Percentiles rank a stretch among this genome's conserved stretches.
phyloP scores from a whole-genome alignment of 176 grass and related monocot species.

The Poa annua region DNA sequence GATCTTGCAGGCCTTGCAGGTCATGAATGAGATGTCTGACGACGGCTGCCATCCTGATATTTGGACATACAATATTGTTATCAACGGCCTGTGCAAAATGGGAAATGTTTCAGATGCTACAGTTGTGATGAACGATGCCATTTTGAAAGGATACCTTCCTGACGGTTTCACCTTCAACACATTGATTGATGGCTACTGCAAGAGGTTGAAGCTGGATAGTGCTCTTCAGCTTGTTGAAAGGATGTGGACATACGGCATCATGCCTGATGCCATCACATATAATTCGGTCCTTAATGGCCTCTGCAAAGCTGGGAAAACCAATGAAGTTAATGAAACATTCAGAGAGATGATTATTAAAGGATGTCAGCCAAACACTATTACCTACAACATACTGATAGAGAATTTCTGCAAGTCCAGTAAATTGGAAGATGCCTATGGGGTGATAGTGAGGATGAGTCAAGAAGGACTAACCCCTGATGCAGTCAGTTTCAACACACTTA shows the following conservation, averaged over 20 bases:
- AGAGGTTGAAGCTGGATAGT: constrained; percentile 68
- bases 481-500: constrained; percentile 83
- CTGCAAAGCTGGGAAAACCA: constrained; percentile 79
- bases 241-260: constrained; percentile 83
- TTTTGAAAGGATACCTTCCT: constrained; percentile 77
- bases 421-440: constrained; percentile 64
- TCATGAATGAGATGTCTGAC: constrained; percentile 83
- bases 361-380: constrained; percentile 69
- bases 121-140: constrained; percentile 84
- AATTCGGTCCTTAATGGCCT: constrained; percentile 93
- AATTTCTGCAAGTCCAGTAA: constrained; percentile 73
- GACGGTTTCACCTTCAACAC: constrained; percentile 94
- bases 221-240: constrained; percentile 86
- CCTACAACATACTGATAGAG: constrained; percentile 93
- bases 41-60: constrained; percentile 75
- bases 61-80: constrained; percentile 89
- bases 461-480: constrained; percentile 83
- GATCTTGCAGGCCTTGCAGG: constrained; percentile 85
- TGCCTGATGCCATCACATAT: constrained; percentile 76
- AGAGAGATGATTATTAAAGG: constrained; percentile 76
- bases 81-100: constrained; percentile 95
- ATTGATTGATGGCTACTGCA: constrained; percentile 91
- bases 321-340: constrained; percentile 79
- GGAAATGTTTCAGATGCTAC: constrained; percentile 85
- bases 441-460: constrained; percentile 80